These are phyloP conservation scores for Trifolium repens DNA, from an alignment of 306 rosid species.

Conservation along the genomic window DNA sequence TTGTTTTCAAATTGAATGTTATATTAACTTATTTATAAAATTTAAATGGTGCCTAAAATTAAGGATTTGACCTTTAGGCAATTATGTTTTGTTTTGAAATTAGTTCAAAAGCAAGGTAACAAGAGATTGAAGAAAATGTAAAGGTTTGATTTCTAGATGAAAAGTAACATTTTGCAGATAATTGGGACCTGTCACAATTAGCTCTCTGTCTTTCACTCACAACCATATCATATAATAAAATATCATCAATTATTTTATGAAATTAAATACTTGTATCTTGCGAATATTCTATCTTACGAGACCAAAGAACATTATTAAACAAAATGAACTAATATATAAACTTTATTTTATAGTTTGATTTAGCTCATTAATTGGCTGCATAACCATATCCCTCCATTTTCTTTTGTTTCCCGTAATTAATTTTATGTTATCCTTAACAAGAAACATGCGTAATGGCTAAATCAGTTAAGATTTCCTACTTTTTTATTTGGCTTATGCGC, in stretches of 20 bases:
- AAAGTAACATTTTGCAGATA: too few relatives aligned
- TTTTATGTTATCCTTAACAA: constrained; percentile 28
- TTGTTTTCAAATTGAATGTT: too few relatives aligned
- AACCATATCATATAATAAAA: too few relatives aligned
- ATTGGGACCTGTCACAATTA: too few relatives aligned
- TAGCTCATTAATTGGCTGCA: not conserved
- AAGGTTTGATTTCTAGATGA: too few relatives aligned
- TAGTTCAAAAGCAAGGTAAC: too few relatives aligned
- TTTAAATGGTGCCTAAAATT: too few relatives aligned
- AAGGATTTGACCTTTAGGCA: too few relatives aligned
- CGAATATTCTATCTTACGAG: constrained; percentile 26
- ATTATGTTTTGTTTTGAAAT: too few relatives aligned
- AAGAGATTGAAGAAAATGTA: too few relatives aligned
- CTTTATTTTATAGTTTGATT: constrained; percentile 15
- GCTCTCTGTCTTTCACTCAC: too few relatives aligned
- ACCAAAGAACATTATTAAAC: constrained; percentile 24
- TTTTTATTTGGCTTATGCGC: constrained; percentile 31
- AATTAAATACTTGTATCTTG: constrained; percentile 24
- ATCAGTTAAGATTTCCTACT: constrained; percentile 22
- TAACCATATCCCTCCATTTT: constrained; percentile 29
- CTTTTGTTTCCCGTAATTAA: constrained; percentile 21
- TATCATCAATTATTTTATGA: not conserved
- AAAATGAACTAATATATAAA: constrained; percentile 22
- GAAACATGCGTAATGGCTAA: constrained; percentile 30
- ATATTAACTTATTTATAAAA: too few relatives aligned